Conservation (phyloP, 805 yeast species). For the Dipodascus geniculatus region DNA sequence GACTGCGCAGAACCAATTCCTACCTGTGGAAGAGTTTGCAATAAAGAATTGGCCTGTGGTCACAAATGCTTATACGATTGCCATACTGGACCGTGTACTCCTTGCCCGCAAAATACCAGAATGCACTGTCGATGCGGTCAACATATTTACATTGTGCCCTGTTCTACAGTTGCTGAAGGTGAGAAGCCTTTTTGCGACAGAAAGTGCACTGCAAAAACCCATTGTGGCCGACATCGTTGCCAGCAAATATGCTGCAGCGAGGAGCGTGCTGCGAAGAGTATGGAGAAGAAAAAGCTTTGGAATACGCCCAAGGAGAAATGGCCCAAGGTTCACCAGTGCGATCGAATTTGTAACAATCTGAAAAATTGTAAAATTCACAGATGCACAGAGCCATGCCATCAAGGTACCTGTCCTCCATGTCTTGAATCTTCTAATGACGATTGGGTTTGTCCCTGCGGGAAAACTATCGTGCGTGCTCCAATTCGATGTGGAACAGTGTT, state of each 20-base stretch:
- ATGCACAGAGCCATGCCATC: slow-evolving; percentile 63
- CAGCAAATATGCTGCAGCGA: slow-evolving; percentile 54
- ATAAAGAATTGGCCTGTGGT: slow-evolving; percentile 57
- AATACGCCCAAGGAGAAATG: slow-evolving; percentile 49
- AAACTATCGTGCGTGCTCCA: slow-evolving; percentile 68
- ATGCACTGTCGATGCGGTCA: slow-evolving; percentile 52
- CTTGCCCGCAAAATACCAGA: slow-evolving; percentile 45
- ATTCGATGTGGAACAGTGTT: slow-evolving; percentile 69
- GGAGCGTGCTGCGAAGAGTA: slow-evolving; percentile 45
- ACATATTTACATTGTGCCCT: slow-evolving; percentile 44
- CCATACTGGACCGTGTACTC: slow-evolving; percentile 67
- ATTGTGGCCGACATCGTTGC: slow-evolving; percentile 77
- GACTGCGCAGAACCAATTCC: slow-evolving; percentile 73
- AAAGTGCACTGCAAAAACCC: slow-evolving; percentile 62
- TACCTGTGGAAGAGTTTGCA: slow-evolving; percentile 56
- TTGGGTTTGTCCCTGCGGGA: slow-evolving; percentile 69
- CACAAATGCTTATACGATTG: slow-evolving; percentile 56
- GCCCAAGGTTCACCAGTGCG: slow-evolving; percentile 61
- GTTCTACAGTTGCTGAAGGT: slow-evolving; percentile 29
- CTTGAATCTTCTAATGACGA: slow-evolving; percentile 72
- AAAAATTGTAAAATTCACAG: slow-evolving; percentile 57
- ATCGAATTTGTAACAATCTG: slow-evolving; percentile 48
- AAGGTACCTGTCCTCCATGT: slow-evolving; percentile 73
- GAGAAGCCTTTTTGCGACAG: slow-evolving; percentile 49
- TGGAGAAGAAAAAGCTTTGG: slow-evolving; percentile 34